Evolutionary conservation across 495 filamentous ascomycete genomes (phyloP).

Genomic region (Xylaria telfairii): DNA sequence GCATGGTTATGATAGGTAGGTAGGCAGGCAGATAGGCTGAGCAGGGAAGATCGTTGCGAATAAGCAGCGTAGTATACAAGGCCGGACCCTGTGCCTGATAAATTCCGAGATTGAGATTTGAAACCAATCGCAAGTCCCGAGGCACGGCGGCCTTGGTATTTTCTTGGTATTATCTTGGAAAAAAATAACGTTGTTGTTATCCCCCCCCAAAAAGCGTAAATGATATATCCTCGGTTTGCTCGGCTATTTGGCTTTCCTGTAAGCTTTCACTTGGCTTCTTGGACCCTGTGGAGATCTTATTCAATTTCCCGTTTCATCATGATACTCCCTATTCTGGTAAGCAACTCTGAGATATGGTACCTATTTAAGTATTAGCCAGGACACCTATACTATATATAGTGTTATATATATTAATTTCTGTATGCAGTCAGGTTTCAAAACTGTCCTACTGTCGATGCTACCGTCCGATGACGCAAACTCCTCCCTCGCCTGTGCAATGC

Average conservation of each 20-base stretch:
- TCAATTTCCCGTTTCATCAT: not conserved
- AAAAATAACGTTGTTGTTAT: not conserved
- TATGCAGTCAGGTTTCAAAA: not conserved
- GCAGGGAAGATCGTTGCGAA: constrained; percentile 7
- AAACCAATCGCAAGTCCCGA: constrained; percentile 11
- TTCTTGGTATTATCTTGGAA: constrained; percentile 23
- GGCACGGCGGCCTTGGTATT: constrained; percentile 25
- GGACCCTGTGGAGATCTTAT: not conserved
- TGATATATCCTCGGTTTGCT: not conserved
- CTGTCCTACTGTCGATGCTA: constrained; percentile 9
- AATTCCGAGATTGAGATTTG: constrained; percentile 15
- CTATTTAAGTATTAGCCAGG: not conserved
- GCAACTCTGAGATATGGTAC: not conserved
- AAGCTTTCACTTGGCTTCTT: not conserved
- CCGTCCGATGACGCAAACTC: constrained; percentile 11
- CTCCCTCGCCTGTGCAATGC: constrained; percentile 9
- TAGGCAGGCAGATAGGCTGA: not conserved
- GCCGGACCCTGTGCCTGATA: constrained; percentile 1
- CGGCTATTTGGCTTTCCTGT: not conserved
- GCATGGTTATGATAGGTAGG: too few relatives aligned
- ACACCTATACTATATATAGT: constrained; percentile 5
- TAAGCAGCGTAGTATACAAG: not conserved
- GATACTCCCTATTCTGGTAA: not conserved
- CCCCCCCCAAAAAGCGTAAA: too few relatives aligned
- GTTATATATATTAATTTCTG: not conserved